Conservation (phyloP, 169 alveolate species). For the Plasmodium vivax region DNA sequence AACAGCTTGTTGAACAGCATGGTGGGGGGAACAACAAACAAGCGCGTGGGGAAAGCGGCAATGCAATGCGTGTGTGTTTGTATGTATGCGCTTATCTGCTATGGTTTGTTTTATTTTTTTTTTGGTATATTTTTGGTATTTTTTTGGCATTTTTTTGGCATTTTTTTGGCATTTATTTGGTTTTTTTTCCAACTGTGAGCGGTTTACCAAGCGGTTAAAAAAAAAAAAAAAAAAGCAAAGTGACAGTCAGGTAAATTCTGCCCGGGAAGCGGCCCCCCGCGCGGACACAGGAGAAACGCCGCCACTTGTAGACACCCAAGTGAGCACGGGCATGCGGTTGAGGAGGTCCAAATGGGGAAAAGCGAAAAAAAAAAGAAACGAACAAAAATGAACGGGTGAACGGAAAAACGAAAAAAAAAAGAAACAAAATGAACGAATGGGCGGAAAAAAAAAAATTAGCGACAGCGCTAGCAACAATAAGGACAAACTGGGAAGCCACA, state of each 20-base stretch:
- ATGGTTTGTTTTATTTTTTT: too few species aligned
- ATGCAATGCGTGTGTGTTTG: not conserved
- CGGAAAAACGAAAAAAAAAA: not conserved
- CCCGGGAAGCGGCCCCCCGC: too few species aligned
- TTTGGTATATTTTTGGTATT: too few species aligned
- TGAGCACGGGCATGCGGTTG: not conserved
- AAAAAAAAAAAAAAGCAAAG: too few species aligned
- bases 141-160: too few species aligned
- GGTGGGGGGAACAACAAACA: not conserved
- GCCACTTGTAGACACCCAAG: too few species aligned
- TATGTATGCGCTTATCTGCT: not conserved
- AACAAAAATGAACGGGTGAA: too few species aligned
- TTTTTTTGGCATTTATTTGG: too few species aligned
- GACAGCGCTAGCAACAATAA: not conserved
- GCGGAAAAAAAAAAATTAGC: not conserved
- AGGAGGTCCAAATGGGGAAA: not conserved
- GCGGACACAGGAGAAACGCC: too few species aligned
- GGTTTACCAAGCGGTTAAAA: too few species aligned
- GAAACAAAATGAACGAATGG: not conserved
- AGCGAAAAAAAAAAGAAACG: not conserved
- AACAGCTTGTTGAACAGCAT: constrained; percentile 30
- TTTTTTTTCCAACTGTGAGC: too few species aligned
- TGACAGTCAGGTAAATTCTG: too few species aligned
- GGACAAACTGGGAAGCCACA: not conserved
- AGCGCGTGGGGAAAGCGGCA: not conserved